Conservation (phyloP, 192 early-diverging fungal species). For the Backusella liffmaniae region DNA sequence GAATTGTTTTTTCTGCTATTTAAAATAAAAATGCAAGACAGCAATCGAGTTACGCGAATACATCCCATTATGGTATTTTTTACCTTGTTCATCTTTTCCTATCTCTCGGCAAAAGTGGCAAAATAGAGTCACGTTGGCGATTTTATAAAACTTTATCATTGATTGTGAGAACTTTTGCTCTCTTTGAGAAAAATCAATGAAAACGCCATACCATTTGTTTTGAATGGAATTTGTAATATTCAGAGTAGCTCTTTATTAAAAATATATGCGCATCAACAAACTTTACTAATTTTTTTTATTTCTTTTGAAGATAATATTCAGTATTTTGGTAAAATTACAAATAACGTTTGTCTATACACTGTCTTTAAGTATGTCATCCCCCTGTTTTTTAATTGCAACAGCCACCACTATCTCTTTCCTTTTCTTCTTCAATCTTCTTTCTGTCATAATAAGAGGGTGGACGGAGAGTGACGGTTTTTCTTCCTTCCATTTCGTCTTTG, state of each 20-base stretch:
- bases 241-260: neutral
- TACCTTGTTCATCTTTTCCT: constrained; percentile 2
- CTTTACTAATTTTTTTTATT: neutral
- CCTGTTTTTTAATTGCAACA: neutral
- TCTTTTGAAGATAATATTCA: neutral
- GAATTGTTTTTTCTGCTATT: neutral
- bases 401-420: neutral
- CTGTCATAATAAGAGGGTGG: neutral
- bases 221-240: neutral
- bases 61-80: neutral
- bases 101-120: neutral
- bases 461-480: neutral
- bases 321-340: neutral
- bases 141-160: neutral
- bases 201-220: too few relatives aligned
- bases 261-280: neutral
- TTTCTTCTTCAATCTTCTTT: neutral
- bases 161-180: neutral
- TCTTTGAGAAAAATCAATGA: neutral
- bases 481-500: constrained; percentile 1
- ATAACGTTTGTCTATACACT: neutral
- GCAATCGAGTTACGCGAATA: neutral
- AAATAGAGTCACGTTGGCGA: neutral
- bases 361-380: neutral
- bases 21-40: neutral